Base-by-base conservation (phyloP, 1,139 yeast species). In the Diutina sp. region DNA sequence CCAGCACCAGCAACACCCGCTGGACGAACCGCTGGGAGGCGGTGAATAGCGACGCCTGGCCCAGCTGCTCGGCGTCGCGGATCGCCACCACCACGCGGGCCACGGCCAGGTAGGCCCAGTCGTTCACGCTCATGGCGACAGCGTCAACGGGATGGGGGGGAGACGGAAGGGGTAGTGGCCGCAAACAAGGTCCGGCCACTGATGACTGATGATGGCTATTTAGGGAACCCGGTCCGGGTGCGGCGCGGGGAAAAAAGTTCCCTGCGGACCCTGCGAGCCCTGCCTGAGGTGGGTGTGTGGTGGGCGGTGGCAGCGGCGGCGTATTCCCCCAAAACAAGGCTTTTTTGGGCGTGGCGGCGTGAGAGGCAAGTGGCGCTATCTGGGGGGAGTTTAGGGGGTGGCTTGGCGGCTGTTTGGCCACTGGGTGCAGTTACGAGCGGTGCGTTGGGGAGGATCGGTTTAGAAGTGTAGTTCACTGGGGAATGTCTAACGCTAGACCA, bases 1-100 rank as follows among this genome's bases (percentile, higher is more conserved):
- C 53, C 53, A 50, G 53, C n/a, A 50, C 32, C 53, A 50, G 53
- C 8, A 50, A 29, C 6, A 50, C 44, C 21, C 53, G 53, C 21
- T 50, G 53, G n/a, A 50, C 53, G 35, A 32, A 50, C 14, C 44
- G 44, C 9, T 29, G 21, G 18, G 32, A 29, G 8, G 6, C 45
- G 11, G 44, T 32, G 32, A 50, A 50, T 16, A 50, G 28, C 12
- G 45, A 18, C 11, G 41, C 53, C 53, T 50, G 53, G 11, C 53
- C 53, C 32, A 9, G 29, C 30, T 25, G 29, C 41, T 35, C 41
- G 41, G 14, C 41, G 4, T 35, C 41, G 11, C 41, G 41, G 41
- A 35, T 35, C 16, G 50, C 50, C 50, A 46, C 50, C 25, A 46
- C 21, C 16, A 46, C 30, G 29, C 6, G 14, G 21, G 29, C 38